Evolutionary conservation across 257 asterid genomes (phyloP).

Genomic region (Mentha longifolia): DNA sequence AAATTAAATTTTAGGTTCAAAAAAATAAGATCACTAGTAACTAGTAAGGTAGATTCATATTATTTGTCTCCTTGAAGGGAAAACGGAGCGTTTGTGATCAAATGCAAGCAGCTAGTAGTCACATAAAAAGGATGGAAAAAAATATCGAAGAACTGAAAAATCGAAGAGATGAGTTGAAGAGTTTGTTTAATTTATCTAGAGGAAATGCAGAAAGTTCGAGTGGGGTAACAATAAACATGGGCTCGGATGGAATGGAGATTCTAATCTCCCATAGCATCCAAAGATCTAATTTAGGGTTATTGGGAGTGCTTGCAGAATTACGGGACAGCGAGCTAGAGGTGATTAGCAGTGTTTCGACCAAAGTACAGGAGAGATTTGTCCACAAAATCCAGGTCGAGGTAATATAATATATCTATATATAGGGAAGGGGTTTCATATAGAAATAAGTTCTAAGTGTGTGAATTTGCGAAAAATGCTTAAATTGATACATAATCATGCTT

Average conservation of each 20-base stretch:
- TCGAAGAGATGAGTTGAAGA: constrained; percentile 40
- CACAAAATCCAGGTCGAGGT: constrained; percentile 62
- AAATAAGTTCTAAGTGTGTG: too few relatives aligned
- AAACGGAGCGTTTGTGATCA: constrained; percentile 50
- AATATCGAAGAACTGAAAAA: constrained; percentile 34
- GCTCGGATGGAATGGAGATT: constrained; percentile 37
- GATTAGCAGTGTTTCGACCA: constrained; percentile 47
- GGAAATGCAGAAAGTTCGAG: not conserved
- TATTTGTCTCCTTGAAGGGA: constrained; percentile 38
- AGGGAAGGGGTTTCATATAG: too few relatives aligned
- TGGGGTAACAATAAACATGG: not conserved
- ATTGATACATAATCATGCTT: too few relatives aligned
- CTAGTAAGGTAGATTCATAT: too few relatives aligned
- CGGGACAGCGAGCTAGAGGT: constrained; percentile 38
- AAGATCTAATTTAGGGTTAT: constrained; percentile 38
- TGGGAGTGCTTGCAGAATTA: constrained; percentile 42
- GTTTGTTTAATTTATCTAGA: not conserved
- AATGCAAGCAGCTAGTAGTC: constrained; percentile 42
- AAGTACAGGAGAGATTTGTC: constrained; percentile 32
- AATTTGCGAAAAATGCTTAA: too few relatives aligned
- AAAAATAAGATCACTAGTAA: too few relatives aligned
- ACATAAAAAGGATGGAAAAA: constrained; percentile 43
- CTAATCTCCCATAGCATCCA: constrained; percentile 22
- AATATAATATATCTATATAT: too few relatives aligned
- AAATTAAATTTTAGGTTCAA: too few relatives aligned